Percentiles rank a stretch among this genome's conserved stretches.
These are phyloP conservation scores for Apiospora aurea DNA, from an alignment of 2,329 filamentous ascomycete genomes.

Conservation along the genomic window DNA sequence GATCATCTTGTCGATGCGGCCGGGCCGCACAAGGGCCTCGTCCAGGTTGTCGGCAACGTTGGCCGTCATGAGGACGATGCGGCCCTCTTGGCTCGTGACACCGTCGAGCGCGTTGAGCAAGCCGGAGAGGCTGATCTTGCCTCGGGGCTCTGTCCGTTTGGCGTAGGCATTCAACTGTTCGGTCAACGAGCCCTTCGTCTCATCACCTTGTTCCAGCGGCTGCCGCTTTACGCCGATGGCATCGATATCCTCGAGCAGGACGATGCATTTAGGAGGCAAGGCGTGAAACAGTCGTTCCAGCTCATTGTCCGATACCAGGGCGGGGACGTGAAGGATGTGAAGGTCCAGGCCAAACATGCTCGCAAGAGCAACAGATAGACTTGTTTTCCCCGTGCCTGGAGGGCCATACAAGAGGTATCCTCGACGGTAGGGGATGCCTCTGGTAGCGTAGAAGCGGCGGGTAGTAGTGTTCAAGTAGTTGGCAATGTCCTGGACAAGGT, in stretches of 20 bases:
- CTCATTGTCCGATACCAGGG: conserved; percentile 37
- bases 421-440: conserved; percentile 76
- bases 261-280: conserved; percentile 48
- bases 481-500: conserved; percentile 72
- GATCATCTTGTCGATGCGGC: conserved; percentile 73
- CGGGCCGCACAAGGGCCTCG: conserved; percentile 70
- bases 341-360: conserved; percentile 76
- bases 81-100: conserved; percentile 73
- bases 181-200: not conserved
- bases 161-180: conserved; percentile 52
- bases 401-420: conserved; percentile 78
- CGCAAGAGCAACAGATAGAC: conserved; percentile 77
- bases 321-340: conserved; percentile 73
- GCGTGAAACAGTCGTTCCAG: conserved; percentile 45
- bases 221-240: conserved; percentile 54
- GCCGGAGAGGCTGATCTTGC: conserved; percentile 73
- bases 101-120: conserved; percentile 68
- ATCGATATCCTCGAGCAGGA: conserved; percentile 65
- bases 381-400: conserved; percentile 78
- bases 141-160: conserved; percentile 47
- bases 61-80: conserved; percentile 73
- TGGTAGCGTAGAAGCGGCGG: conserved; percentile 72
- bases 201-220: conserved; percentile 26
- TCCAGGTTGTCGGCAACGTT: conserved; percentile 73
- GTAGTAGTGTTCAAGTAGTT: conserved; percentile 67